Evolutionary conservation across 164 flowering plant genomes (phyloP).

Genomic region (Liquidambar formosana): DNA sequence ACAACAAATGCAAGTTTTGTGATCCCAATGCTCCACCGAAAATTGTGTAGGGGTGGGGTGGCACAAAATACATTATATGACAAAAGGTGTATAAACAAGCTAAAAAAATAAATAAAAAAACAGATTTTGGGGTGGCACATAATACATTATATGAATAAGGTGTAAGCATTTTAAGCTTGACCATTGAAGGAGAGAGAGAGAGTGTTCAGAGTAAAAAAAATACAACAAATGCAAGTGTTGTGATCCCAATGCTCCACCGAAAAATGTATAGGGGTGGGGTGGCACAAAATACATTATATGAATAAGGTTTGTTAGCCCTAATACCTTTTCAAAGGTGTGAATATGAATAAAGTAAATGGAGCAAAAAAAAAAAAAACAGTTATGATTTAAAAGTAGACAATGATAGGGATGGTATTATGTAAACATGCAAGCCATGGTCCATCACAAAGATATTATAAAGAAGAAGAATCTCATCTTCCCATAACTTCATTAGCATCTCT

Average conservation of each 20-base stretch:
- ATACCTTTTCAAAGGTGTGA: neutral
- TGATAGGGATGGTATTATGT: constrained; percentile 18
- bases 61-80: no score
- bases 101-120: no score
- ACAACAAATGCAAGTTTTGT: no score
- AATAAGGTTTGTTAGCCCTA: neutral
- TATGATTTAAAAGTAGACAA: constrained; percentile 24
- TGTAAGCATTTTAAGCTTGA: no score
- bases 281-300: neutral
- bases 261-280: neutral
- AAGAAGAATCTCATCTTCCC: constrained; percentile 9
- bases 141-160: no score
- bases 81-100: no score
- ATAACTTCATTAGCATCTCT: neutral
- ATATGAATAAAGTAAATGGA: neutral
- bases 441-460: constrained; percentile 10
- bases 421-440: constrained; percentile 28
- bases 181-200: no score
- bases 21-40: no score
- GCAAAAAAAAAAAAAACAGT: constrained; percentile 5
- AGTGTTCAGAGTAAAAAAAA: no score
- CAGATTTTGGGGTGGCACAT: no score
- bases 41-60: no score
- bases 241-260: constrained; percentile 7
- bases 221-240: no score